Base-by-base conservation (phyloP, 352 stramenopile genomes). In the Phytophthora kernoviae region DNA sequence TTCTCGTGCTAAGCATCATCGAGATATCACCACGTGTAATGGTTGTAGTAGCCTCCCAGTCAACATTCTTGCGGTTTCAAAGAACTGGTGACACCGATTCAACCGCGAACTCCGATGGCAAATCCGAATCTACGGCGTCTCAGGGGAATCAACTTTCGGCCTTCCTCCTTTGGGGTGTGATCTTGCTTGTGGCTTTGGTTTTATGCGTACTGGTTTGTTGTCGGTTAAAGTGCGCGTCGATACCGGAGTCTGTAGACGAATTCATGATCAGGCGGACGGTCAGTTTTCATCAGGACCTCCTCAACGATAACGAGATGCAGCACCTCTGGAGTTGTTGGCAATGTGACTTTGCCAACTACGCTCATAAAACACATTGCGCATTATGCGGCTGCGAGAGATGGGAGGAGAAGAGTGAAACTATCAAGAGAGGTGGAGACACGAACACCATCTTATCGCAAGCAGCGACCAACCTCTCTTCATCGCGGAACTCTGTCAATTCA, bases 321-420 rank as follows among this genome's bases (percentile, higher is more conserved):
- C 68, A 70, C 0, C 73, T 87, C 5, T 87, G 77, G 74, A 75
- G 75, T 39, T 87, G 77, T 46, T 70, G 67, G 46, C 67, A 75
- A 43, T 87, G 77, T 48, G 71, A 84, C 46, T 87, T 87, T 44
- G 74, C 71, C 55, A 87, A 87, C 66, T 87, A 84, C 59, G 72
- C 82, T 45, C 65, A 81, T 47, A 84, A 84, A 58, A 73, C 44
- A 2, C 60, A 74, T 27, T 87, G 74, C 37, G 72, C 77, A 17
- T 48, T 87, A 22, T 87, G 77, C 34, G 70, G 75, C 10, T 58
- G 75, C 24, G 48, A 75, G 37, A 83, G 82, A 60, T 15, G 10
- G 41, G 41, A 57, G 20, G 62, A 77, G 33, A 73, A 71, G 41
- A 24, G 62, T 20, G 30, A 46, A 0, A 72, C 54, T 18, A 46